Base-by-base conservation (phyloP, 2,329 filamentous ascomycete species). In the Monilinia polystroma region DNA sequence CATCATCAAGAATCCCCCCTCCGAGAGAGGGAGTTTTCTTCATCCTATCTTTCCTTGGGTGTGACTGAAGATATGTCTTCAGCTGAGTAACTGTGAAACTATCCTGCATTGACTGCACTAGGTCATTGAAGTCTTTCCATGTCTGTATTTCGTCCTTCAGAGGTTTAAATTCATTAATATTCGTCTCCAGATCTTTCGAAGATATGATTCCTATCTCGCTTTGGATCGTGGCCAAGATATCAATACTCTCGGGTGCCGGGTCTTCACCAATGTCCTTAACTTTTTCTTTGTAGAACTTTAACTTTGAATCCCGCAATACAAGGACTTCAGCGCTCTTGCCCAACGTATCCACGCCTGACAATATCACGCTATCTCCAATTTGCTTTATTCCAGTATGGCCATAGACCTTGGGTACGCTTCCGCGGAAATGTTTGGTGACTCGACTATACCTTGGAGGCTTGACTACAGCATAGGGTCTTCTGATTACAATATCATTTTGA, bases 31-130 rank as follows among this genome's bases (percentile, higher is more conserved):
- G 47, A 12, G 26, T 26, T 38, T n/a, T n/a, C 7, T 32, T 60
- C 35, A 43, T 52, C 41, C 47, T 41, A 32, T 41, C 18, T 65
- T 26, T 2, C 35, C 4, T 4, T 38, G 58, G 29, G 14, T 55
- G 6, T 53, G 38, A 52, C 6, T 68, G 49, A 1, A 76, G 70
- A 43, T 77, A 77, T 16, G 55, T 70, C n/a, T 69, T 68, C 53
- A 77, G 52, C 54, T 77, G 76, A 10, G 67, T 16, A 26, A 53
- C 65, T 2, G 75, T 77, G 54, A 77, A 77, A 4, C 73, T 70
- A 20, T 70, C 64, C 38, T 73, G 69, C 38, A 77, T 51, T 47
- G 68, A 16, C 26, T 68, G 58, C 18, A 76, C 72, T 52, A 77
- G 64, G 2, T 68, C 56, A 20, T 75, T 72, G 56, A 76, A 72